Percentiles rank a stretch among this genome's conserved stretches.
phyloP scores from a whole-genome alignment of 75 land plant species.

The Pinus taeda region DNA sequence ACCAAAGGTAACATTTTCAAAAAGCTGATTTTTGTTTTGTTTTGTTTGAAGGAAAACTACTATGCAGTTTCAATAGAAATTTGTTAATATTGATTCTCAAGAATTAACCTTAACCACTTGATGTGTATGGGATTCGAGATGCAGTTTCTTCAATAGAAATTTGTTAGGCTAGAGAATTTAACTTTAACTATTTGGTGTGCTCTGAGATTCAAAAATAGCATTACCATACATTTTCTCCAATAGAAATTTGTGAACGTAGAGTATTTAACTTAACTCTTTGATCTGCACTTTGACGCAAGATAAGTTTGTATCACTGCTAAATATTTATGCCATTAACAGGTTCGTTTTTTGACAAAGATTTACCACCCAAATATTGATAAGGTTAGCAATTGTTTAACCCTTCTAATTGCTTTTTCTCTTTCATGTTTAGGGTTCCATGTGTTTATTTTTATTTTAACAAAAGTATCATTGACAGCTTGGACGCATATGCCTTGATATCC shows the following conservation, averaged over 20 bases:
- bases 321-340: slow-evolving; percentile 32
- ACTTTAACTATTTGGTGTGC: no score
- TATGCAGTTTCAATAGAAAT: no score
- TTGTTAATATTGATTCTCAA: not conserved
- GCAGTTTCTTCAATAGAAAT: no score
- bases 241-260: not conserved
- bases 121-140: no score
- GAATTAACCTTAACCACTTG: no score
- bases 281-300: not conserved
- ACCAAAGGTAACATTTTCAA: slow-evolving; percentile 65
- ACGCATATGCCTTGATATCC: slow-evolving; percentile 93
- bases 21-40: not conserved
- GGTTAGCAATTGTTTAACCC: slow-evolving; percentile 26
- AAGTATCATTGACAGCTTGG: slow-evolving; percentile 60
- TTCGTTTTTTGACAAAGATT: slow-evolving; percentile 91
- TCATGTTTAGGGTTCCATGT: not conserved
- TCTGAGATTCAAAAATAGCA: no score
- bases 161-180: not conserved
- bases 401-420: not conserved
- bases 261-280: not conserved
- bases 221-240: no score
- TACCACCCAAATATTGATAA: slow-evolving; percentile 98
- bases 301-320: not conserved
- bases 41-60: not conserved
- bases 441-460: not conserved